Evolutionary conservation across 805 yeast species (phyloP).

Genomic region (Saccharomycodes ludwigii): DNA sequence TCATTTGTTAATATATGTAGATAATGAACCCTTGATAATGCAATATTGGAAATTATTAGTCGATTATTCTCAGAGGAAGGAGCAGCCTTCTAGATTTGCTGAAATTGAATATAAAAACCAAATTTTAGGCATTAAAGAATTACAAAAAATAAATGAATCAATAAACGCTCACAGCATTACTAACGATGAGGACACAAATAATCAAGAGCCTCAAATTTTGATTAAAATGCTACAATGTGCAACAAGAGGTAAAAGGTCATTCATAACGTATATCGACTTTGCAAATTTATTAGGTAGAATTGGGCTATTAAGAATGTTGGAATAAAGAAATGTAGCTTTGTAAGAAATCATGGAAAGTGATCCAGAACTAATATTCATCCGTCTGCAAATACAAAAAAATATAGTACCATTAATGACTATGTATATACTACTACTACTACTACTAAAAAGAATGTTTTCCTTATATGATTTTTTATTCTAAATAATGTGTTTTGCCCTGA

Average conservation of each 20-base stretch:
- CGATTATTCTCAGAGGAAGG: conserved; percentile 15
- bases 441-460: conserved; percentile 1
- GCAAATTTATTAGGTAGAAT: conserved; percentile 36
- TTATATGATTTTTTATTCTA: no score
- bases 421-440: neutral
- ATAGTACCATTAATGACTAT: neutral
- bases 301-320: conserved; percentile 25
- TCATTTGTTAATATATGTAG: conserved; percentile 28
- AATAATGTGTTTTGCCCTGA: conserved; percentile 73
- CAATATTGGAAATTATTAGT: conserved; percentile 30
- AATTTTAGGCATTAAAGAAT: conserved; percentile 26
- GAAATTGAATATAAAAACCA: conserved; percentile 12
- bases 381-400: neutral
- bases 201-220: conserved; percentile 21
- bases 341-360: neutral
- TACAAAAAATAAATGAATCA: no score
- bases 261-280: conserved; percentile 32
- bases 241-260: conserved; percentile 25
- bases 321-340: neutral
- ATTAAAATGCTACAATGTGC: conserved; percentile 36
- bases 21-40: conserved; percentile 25
- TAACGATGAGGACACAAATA: conserved; percentile 20
- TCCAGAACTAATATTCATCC: neutral
- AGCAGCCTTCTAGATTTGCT: conserved; percentile 13
- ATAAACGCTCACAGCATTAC: no score